phyloP scores from a whole-genome alignment of 2,329 filamentous ascomycete genomes.

The Stachybotrys chlorohalonatus region DNA sequence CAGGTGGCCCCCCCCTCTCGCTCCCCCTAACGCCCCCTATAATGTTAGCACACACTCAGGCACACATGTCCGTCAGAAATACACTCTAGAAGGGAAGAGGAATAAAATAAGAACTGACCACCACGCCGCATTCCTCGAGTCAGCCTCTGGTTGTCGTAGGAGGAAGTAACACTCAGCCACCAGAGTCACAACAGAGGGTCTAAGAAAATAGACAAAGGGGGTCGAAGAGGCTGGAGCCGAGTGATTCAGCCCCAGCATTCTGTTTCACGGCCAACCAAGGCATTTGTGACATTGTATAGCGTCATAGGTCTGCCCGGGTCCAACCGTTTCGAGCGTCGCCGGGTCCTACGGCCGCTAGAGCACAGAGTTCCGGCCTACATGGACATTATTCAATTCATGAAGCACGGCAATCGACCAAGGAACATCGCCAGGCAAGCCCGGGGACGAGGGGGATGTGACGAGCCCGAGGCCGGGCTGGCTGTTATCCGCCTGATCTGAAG shows the following conservation, averaged over 20 bases:
- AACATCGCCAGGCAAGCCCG: no score
- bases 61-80: not conserved
- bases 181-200: not conserved
- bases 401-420: no score
- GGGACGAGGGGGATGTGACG: not conserved
- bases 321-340: not conserved
- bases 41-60: not conserved
- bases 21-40: not conserved
- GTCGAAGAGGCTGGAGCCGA: not conserved
- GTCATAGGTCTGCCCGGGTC: not conserved
- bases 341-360: not conserved
- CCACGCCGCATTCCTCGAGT: not conserved
- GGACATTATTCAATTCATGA: no score
- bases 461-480: not conserved
- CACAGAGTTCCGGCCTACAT: no score
- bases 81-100: no score
- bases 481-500: not conserved
- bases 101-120: not conserved
- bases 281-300: not conserved
- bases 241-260: not conserved
- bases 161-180: not conserved
- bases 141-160: no score
- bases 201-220: not conserved
- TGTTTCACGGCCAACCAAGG: not conserved
- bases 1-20: not conserved